Base-by-base conservation (phyloP, 2,329 filamentous ascomycete genomes). In the Neurospora sp. region DNA sequence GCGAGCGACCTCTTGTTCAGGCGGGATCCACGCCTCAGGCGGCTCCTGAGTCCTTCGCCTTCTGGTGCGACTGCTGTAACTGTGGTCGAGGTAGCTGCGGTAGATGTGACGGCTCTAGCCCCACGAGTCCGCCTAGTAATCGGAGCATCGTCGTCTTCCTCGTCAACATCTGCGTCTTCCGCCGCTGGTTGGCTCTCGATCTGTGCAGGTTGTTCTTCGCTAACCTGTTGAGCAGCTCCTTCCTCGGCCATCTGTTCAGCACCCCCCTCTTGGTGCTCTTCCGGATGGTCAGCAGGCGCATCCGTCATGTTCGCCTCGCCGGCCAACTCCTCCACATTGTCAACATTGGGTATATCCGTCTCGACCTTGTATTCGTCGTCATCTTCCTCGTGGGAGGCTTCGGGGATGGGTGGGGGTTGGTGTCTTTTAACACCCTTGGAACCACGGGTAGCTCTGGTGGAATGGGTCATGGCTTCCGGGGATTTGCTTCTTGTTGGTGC, bases 401-500 rank as follows among this genome's bases (percentile, higher is more conserved):
- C 86, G 68, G 83, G 80, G 10, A 86, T 78, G 4, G 85, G 79
- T 57, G 83, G 81, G 0, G 84, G 82, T 36, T 62, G 52, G 0
- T 81, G 80, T 69, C 81, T 82, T 76, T 84, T 85, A 1, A 86
- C 72, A 6, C 83, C 82, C 76, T 88, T 88, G 17, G 78, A 77
- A 17, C 81, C 84, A 57, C 86, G 83, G 0, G 84, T 84, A 5
- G 83, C 78, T 71, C 85, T 80, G 2, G 78, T 80, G 10, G 73
- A 77, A 37, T 83, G 82, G 15, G 79, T 76, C 19, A 81, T 76
- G 3, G 83, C 76, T 72, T 90, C 87, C 0, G 88, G 87, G 71
- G 86, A 88, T 74, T 81, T 83, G 73, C 86, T 89, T 69, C 81
- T 81, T 37, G 86, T 86, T 57, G 84, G 83, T 19, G 80, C 80